Conservation (phyloP, 192 early-diverging fungal species). For the Coemansia sp. region DNA sequence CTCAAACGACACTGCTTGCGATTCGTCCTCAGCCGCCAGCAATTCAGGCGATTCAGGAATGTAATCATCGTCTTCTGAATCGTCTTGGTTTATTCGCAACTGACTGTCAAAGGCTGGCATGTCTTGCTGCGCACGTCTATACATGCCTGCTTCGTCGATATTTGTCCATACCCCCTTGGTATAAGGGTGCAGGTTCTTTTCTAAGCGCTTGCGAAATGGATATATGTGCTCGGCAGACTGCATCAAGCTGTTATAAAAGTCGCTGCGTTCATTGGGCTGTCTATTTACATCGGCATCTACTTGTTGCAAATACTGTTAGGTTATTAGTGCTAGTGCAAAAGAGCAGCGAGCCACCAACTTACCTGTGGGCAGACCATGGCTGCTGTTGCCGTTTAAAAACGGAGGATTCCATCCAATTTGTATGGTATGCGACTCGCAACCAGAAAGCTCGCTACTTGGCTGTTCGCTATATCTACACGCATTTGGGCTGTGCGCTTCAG, state of each 20-base stretch:
- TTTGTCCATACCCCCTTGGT: slow-evolving; percentile 51
- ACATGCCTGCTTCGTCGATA: slow-evolving; percentile 14
- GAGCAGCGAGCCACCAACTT: background rate
- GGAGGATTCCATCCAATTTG: slow-evolving; percentile 6
- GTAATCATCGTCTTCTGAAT: slow-evolving; percentile 47
- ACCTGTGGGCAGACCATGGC: background rate
- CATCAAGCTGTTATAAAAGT: slow-evolving; percentile 6
- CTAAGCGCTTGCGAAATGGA: slow-evolving; percentile 37
- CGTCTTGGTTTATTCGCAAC: slow-evolving; percentile 12
- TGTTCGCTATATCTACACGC: background rate
- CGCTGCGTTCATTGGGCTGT: background rate
- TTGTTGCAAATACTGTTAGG: no score
- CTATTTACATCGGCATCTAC: no score
- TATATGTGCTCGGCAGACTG: slow-evolving; percentile 21
- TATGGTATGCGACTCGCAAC: no score
- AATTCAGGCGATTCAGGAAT: slow-evolving; percentile 29
- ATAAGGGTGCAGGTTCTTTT: slow-evolving; percentile 48
- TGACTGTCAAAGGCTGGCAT: slow-evolving; percentile 9
- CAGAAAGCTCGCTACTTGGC: background rate
- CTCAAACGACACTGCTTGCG: slow-evolving; percentile 7
- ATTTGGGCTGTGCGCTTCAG: background rate
- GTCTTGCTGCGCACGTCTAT: slow-evolving; percentile 10
- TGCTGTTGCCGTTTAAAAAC: background rate
- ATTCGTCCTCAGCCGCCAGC: slow-evolving; percentile 5
- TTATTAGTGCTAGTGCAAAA: no score